Conservation (phyloP, 2,329 filamentous ascomycete genomes). For the Pseudogymnoascus sp. region DNA sequence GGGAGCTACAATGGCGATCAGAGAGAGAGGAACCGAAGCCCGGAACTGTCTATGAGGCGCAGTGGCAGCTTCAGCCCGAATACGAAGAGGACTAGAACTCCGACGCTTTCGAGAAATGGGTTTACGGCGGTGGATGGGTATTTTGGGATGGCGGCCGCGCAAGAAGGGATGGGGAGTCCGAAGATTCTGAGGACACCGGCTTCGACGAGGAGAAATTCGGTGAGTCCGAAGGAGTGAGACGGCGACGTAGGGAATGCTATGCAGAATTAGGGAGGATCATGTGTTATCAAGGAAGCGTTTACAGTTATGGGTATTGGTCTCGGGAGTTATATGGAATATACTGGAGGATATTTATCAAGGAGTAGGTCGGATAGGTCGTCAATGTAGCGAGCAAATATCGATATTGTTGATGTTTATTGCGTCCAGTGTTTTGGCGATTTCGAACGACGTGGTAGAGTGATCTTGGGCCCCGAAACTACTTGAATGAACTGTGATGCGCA, state of each 20-base stretch:
- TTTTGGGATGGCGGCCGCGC: slow-evolving; percentile 12
- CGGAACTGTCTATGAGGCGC: slow-evolving; percentile 8
- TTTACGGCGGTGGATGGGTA: slow-evolving; percentile 14
- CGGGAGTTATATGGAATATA: not conserved
- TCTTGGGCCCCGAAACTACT: not conserved
- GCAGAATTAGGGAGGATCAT: not conserved
- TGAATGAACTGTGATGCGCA: not conserved
- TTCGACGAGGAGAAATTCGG: slow-evolving; percentile 6
- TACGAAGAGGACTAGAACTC: slow-evolving; percentile 40
- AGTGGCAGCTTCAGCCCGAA: slow-evolving; percentile 30
- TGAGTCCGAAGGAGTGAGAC: slow-evolving; percentile 2
- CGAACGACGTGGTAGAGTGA: not conserved
- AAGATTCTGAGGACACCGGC: not conserved
- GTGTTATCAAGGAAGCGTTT: not conserved
- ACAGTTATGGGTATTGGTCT: not conserved
- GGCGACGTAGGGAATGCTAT: not conserved
- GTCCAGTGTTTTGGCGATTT: not conserved
- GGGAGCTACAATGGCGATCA: slow-evolving; percentile 17
- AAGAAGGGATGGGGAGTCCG: not conserved
- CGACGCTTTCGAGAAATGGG: slow-evolving; percentile 26
- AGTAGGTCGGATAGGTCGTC: not conserved
- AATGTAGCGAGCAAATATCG: not conserved
- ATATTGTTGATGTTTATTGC: not conserved
- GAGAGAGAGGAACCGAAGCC: slow-evolving; percentile 10
- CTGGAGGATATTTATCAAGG: not conserved